A percentile compares a stretch with the other conserved stretches of the same genome.
Conservation (phyloP, 192 early-diverging fungal genomes). For the Coemansia sp. region DNA sequence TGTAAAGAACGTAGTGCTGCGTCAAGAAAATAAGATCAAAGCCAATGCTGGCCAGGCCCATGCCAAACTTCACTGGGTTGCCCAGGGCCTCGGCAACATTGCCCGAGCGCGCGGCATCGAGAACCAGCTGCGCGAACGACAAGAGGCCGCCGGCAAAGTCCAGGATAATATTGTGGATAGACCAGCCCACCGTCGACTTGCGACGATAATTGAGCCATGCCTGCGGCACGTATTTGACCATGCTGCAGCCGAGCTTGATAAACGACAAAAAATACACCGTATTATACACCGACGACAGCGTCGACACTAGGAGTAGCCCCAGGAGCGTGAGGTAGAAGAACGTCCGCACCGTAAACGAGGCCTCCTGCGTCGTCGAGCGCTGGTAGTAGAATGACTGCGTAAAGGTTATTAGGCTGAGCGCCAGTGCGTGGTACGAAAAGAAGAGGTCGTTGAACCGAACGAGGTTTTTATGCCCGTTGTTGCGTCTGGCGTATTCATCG, state of each 20-base stretch:
- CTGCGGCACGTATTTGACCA: constrained; percentile 83
- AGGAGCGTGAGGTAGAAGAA: constrained; percentile 20
- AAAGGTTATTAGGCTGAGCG: constrained; percentile 61
- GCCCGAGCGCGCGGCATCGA: constrained; percentile 66
- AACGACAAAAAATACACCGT: constrained; percentile 72
- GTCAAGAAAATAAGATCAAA: constrained; percentile 84
- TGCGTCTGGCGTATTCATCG: constrained; percentile 69
- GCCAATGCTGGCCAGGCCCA: constrained; percentile 74
- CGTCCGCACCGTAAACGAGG: constrained; percentile 10
- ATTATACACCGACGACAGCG: constrained; percentile 47
- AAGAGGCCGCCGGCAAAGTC: constrained; percentile 84
- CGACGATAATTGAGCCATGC: constrained; percentile 67
- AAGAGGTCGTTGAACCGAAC: constrained; percentile 84
- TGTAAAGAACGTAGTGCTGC: constrained; percentile 82
- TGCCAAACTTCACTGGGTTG: constrained; percentile 70
- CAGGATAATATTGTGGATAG: constrained; percentile 82
- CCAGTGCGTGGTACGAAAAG: constrained; percentile 84
- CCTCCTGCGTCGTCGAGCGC: constrained; percentile 13
- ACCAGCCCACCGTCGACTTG: constrained; percentile 87
- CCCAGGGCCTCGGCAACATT: constrained; percentile 56
- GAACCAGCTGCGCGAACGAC: constrained; percentile 72
- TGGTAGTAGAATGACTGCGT: constrained; percentile 68
- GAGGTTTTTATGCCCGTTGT: constrained; percentile 66
- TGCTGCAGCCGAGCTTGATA: constrained; percentile 75
- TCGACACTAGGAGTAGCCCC: neutral